phyloP scores from a whole-genome alignment of 805 yeast genomes.

The Millerozyma miso region DNA sequence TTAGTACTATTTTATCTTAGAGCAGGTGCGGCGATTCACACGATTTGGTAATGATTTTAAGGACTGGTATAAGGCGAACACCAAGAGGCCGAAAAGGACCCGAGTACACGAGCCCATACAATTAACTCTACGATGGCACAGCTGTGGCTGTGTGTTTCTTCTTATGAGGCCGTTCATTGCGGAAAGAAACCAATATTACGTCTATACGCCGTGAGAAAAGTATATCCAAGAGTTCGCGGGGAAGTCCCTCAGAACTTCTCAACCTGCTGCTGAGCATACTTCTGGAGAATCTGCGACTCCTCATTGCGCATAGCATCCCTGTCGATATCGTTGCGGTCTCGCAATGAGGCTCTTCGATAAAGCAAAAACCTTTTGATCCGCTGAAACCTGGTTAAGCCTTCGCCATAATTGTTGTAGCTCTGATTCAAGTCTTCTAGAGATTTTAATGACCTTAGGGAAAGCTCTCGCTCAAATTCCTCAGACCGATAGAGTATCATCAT shows the following conservation, averaged over 20 bases:
- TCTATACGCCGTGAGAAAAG: too few relatives aligned
- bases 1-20: too few relatives aligned
- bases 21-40: too few relatives aligned
- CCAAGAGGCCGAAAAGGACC: too few relatives aligned
- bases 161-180: too few relatives aligned
- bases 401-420: conserved; percentile 25
- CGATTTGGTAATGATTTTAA: too few relatives aligned
- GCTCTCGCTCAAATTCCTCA: conserved; percentile 23
- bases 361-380: conserved; percentile 31
- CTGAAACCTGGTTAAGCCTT: conserved; percentile 22
- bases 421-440: conserved; percentile 26
- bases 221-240: too few relatives aligned
- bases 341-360: conserved; percentile 26
- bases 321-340: conserved; percentile 14
- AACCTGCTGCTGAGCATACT: conserved; percentile 29
- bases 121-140: too few relatives aligned
- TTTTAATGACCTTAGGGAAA: conserved; percentile 22
- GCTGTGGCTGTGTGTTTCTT: too few relatives aligned
- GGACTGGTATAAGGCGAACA: too few relatives aligned
- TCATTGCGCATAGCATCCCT: conserved; percentile 14
- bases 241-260: conserved; percentile 10
- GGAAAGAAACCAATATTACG: too few relatives aligned
- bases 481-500: conserved; percentile 34
- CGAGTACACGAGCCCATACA: too few relatives aligned
- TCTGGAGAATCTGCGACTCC: conserved; percentile 27